Base-by-base conservation (phyloP, 2,329 filamentous ascomycete genomes). In the Davidsoniella virescens region DNA sequence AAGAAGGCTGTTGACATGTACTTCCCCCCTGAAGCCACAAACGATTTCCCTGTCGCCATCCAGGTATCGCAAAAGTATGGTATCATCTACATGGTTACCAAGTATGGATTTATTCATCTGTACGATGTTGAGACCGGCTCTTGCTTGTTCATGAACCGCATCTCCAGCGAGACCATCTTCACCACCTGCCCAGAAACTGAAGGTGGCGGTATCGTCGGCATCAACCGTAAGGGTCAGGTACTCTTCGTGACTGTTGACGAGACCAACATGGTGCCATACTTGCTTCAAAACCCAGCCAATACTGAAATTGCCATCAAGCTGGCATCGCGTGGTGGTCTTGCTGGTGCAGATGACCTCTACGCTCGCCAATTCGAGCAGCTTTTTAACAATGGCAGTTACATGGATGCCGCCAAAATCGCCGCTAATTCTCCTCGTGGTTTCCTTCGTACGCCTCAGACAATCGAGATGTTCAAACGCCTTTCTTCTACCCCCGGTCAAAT, bases 141-240 rank as follows among this genome's bases (percentile, higher is more conserved):
- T 10, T 93, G 87, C 64, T 92, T 98, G 63, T 98, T 95, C 76
- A 93, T 98, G 87, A 98, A 98, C 74, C 84, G 93, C 59, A 98
- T 98, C 61, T 98, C 92, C 33, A 94, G 87, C 71, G 92, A 98
- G 64, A 98, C 92, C 23, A 96, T 98, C 64, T 98, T 98, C 70
- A 93, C 90, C 23, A 95, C 88, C 17, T 83, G 86, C 44, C 70
- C 81, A 36, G 92, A 98, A 63, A 75, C 76, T 50, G 81, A 87
- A 18, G 93, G 87, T 16, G 78, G 82, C 43, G 93, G 93, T 59
- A 83, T 98, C 55, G 76, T 98, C 49, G 87, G 87, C 58, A 90
- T 98, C 63, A 98, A 98, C 70, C 82, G 93, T 61, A 94, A 94
- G 71, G 93, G 92, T 55, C 92, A 98, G 67, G 88, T 96, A 44